Evolutionary conservation across 2,329 filamentous ascomycete genomes (phyloP), one percentile per base, ranked within the genome.

Genomic region (Teratosphaeriaceae sp.): DNA sequence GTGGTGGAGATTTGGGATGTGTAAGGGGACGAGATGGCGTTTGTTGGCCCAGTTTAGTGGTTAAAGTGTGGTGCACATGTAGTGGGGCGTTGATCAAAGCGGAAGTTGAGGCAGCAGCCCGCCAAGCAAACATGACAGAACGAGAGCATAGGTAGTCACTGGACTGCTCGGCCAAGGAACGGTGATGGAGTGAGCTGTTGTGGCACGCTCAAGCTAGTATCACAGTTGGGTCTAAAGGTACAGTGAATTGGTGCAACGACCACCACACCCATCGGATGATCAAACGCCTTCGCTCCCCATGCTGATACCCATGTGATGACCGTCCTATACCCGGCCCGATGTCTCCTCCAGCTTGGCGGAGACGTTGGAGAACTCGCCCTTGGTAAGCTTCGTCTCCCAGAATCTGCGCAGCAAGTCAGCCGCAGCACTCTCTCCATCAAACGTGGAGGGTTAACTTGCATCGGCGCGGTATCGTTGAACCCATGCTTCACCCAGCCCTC

Each of bases 331-430:
- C 16, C 27, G 4, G 7, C 40, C 35, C 22, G 19, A 33, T 23
- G 22, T 36, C 34, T 35, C 29, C 16, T 56, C 52, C 63, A 94
- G 65, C 60, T 82, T 72, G 58, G 84, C 86, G 45, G 87, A 94
- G 42, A 96, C 89, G 65, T 96, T 96, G 52, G 84, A 90, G 69
- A 98, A 98, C 74, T 98, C 92, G 67, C 89, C 89, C 80, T 94
- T 94, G 67, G 95, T 85, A 62, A 98, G 71, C 81, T 98, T 98
- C 38, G 89, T 96, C 76, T 94, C 85, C 92, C 92, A 98, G 83
- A 98, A 98, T 64, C 97, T 94, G 21, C 15, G 9, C 3, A 6
- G 13, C 12, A 39, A 16, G 20, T 45, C 18, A 49, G 47, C 20
- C 37, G 15, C 3, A 15, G 19, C 12, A 13, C 15, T 18, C 31